Evolutionary conservation across 2,329 filamentous ascomycete species (phyloP).

Genomic region (Diaporthe vexans): DNA sequence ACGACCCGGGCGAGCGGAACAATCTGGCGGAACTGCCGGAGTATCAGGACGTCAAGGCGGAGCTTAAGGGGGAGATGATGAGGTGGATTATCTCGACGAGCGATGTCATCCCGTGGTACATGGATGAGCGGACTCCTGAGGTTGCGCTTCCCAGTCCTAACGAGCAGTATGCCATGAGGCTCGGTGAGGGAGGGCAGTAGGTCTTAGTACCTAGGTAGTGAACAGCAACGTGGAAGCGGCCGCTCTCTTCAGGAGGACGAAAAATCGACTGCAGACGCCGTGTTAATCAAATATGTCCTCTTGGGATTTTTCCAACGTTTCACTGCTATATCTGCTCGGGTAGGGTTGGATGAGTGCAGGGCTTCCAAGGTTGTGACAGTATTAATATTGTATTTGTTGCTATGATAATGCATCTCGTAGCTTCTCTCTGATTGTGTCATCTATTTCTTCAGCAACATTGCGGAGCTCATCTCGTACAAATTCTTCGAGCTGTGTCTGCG

Average conservation of each 20-base stretch:
- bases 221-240: neutral
- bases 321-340: too few species aligned
- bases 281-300: neutral
- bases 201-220: neutral
- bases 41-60: conserved; percentile 44
- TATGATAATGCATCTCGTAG: conserved; percentile 36
- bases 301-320: neutral
- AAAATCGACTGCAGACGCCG: neutral
- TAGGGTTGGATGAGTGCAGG: too few species aligned
- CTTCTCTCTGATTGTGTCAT: conserved; percentile 38
- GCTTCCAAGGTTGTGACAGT: too few species aligned
- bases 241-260: neutral
- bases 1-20: conserved; percentile 55
- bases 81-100: conserved; percentile 54
- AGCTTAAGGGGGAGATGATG: conserved; percentile 52
- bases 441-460: conserved; percentile 38
- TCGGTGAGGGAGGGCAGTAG: neutral
- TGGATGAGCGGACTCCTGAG: neutral
- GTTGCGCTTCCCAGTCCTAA: neutral
- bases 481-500: conserved; percentile 39
- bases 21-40: conserved; percentile 53
- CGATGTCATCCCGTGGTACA: conserved; percentile 53
- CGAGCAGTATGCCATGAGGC: neutral
- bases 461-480: conserved; percentile 39
- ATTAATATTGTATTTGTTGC: neutral